phyloP scores from a whole-genome alignment of 225 moss, liverwort and hornwort species.

The Pseudisothecium myosuroides region DNA sequence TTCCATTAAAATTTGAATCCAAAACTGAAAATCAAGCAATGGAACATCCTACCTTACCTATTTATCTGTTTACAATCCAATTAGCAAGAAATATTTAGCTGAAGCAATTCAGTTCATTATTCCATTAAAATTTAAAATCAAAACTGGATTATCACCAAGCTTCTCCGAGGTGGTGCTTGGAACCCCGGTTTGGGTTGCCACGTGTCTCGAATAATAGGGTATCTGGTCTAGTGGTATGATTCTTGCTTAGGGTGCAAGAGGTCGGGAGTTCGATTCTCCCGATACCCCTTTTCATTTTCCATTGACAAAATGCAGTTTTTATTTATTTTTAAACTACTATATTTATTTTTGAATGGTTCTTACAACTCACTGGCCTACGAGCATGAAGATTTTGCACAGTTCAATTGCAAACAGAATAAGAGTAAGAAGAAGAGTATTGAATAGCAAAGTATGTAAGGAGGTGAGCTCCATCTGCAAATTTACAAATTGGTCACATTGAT shows the following conservation, averaged over 20 bases:
- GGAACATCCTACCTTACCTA: neutral
- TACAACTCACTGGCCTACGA: neutral
- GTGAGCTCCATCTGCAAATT: neutral
- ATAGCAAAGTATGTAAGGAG: no score
- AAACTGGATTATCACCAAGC: fast-evolving
- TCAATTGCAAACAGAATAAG: neutral
- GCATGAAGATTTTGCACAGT: neutral
- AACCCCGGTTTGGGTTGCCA: fast-evolving
- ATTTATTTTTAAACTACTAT: neutral
- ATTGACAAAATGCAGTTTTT: no score
- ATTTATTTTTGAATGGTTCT: neutral
- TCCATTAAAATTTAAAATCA: fast-evolving
- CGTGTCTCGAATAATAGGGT: fast-evolving
- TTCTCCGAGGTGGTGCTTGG: fast-evolving
- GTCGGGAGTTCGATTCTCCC: neutral
- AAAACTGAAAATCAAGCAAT: neutral
- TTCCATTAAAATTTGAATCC: fast-evolving
- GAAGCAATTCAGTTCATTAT: neutral
- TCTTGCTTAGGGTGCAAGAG: neutral
- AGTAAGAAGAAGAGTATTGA: neutral
- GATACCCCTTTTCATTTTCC: neutral
- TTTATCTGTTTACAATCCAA: neutral
- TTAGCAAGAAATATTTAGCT: neutral
- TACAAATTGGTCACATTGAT: neutral
- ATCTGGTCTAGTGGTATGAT: neutral